Base-by-base conservation (phyloP, 1,284 basidiomycete species). In the Uromyces viciae-fabae region DNA sequence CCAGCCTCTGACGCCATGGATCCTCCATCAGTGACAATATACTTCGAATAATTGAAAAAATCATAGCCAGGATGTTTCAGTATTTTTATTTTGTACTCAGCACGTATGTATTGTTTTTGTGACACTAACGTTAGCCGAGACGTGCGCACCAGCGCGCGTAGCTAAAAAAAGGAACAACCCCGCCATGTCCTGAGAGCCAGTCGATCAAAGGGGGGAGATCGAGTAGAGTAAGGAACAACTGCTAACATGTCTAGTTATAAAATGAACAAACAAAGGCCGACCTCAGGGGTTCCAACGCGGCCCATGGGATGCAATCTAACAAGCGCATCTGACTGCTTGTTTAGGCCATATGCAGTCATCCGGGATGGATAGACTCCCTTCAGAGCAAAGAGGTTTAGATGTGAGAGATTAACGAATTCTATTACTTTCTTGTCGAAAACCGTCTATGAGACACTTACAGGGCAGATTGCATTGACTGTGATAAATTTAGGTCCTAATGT, bases 401-500 rank as follows among this genome's bases (percentile, higher is more conserved):
- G n/a, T 58, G 36, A 74, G 36, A 56, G 5, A 74, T 36, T 11
- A 28, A n/a, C n/a, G n/a, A n/a, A n/a, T n/a, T n/a, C n/a, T n/a
- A n/a, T n/a, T n/a, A n/a, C n/a, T n/a, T n/a, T n/a, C n/a, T 66
- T 28, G n/a, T 33, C 31, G 5, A 28, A 62, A 64, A 31, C n/a
- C 43, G 22, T 7, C n/a, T 42, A 52, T 7, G 25, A 11, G 14
- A 36, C 3, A 72, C 79, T 36, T 56, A 81, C 85, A 54, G 85
- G 85, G 81, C 84, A 84, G 64, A 86, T 85, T 71, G 85, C 85
- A 81, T 86, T 86, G 78, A 85, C 85, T 64, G 84, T 83, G 66
- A 86, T 83, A 75, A 82, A 83, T 66, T 83, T 82, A n/a, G 85
- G 85, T 14, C 85, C 84, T 42, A 86, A 82, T 58, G 83, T 83